Conservation (phyloP, 176 grass and related monocot genomes). For the Secale cereale region DNA sequence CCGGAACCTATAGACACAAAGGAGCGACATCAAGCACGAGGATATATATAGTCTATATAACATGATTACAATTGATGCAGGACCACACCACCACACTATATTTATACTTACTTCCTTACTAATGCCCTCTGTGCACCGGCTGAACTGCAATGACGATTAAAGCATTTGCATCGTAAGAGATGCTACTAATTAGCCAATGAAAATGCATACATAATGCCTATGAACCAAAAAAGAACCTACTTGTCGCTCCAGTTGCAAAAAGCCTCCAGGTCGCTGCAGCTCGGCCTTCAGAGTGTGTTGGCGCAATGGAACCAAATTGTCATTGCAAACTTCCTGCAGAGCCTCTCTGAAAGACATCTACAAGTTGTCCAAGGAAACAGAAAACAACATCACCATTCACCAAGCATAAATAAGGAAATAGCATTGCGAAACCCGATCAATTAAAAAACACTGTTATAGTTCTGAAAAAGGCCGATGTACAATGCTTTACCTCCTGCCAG, state of each 20-base stretch:
- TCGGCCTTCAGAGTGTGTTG: background rate
- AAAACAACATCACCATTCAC: background rate
- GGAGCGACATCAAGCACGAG: background rate
- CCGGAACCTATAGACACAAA: background rate
- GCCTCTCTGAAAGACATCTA: background rate
- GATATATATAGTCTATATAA: background rate
- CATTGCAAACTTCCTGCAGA: background rate
- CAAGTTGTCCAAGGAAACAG: background rate
- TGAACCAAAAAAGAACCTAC: background rate
- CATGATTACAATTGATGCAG: background rate
- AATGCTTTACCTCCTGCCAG: background rate
- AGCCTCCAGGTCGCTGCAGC: background rate
- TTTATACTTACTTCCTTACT: background rate
- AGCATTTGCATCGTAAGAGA: background rate
- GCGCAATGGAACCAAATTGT: background rate
- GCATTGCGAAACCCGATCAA: no score
- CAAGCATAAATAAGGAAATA: background rate
- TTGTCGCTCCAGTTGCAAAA: background rate
- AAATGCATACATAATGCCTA: background rate
- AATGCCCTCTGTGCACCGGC: background rate
- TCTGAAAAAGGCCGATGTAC: background rate
- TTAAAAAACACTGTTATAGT: no score
- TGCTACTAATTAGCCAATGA: background rate
- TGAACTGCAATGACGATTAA: background rate
- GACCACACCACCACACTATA: background rate